Conservation (phyloP, 345 rosid species). For the Lumnitzera racemosa region DNA sequence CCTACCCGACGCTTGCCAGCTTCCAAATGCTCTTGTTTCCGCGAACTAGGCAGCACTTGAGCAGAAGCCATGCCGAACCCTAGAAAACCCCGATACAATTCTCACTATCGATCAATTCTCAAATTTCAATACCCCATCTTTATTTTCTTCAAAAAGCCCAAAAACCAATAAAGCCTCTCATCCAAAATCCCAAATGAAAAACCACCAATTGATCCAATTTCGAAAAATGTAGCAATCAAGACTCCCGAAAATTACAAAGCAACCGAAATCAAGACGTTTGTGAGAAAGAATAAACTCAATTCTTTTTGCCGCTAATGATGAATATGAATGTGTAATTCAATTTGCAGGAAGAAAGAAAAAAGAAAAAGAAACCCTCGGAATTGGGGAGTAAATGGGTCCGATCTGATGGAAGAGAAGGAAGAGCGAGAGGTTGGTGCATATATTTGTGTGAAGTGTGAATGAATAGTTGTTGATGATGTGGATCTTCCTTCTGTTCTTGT, state of each 20-base stretch:
- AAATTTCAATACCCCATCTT: no score
- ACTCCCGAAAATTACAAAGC: no score
- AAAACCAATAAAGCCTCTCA: no score
- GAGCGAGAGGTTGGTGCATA: not conserved
- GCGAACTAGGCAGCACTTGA: conserved; percentile 67
- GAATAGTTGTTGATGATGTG: not conserved
- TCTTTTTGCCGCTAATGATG: no score
- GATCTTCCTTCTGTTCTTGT: conserved; percentile 11
- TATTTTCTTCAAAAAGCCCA: no score
- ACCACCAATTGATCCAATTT: no score
- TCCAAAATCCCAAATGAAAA: no score
- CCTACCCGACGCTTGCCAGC: conserved; percentile 92
- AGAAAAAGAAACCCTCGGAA: not conserved
- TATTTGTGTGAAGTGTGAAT: not conserved
- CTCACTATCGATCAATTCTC: no score
- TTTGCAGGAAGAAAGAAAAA: no score
- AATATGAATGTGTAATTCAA: not conserved
- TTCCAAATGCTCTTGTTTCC: conserved; percentile 76
- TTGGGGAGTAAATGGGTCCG: conserved; percentile 3
- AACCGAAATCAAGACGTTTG: no score
- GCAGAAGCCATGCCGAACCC: conserved; percentile 73
- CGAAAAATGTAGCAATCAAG: no score
- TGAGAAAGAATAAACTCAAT: no score
- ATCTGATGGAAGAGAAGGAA: conserved; percentile 12
- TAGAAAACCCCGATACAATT: not conserved